These are phyloP conservation scores for Coniochaeta sp. DNA, from an alignment of 2,329 filamentous ascomycete genomes.

Conservation along the genomic window DNA sequence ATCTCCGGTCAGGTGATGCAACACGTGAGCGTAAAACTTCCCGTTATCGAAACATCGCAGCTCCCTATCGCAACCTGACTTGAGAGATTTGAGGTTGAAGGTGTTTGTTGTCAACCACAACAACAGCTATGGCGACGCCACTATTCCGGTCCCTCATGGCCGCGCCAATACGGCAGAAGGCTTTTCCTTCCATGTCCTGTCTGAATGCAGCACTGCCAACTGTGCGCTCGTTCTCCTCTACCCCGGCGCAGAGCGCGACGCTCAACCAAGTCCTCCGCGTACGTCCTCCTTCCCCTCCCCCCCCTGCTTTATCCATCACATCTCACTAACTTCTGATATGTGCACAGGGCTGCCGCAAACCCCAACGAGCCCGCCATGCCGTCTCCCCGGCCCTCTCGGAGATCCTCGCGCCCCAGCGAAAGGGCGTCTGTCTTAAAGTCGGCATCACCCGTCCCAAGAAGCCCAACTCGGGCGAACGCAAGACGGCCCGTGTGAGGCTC, in stretches of 20 bases:
- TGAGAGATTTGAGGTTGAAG: no score
- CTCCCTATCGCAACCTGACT: background rate
- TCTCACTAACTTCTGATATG: background rate
- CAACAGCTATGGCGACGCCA: slow-evolving; percentile 23
- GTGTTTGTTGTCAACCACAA: no score
- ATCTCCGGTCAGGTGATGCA: background rate
- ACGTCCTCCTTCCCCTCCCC: slow-evolving; percentile 12
- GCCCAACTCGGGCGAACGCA: slow-evolving; percentile 94
- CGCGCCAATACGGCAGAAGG: slow-evolving; percentile 20
- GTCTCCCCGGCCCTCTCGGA: slow-evolving; percentile 76
- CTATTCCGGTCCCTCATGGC: slow-evolving; percentile 26
- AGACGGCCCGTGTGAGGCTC: slow-evolving; percentile 86
- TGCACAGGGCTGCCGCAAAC: slow-evolving; percentile 64
- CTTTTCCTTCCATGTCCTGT: slow-evolving; percentile 10
- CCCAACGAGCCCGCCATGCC: slow-evolving; percentile 75
- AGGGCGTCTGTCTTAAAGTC: slow-evolving; percentile 93
- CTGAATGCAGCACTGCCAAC: slow-evolving; percentile 16
- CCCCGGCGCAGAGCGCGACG: slow-evolving; percentile 52
- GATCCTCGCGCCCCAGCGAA: slow-evolving; percentile 69
- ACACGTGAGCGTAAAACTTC: slow-evolving; percentile 1
- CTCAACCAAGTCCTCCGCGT: slow-evolving; percentile 65
- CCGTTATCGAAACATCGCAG: background rate
- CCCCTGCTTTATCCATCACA: slow-evolving; percentile 8
- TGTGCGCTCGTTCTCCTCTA: slow-evolving; percentile 26
- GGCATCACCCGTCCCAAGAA: slow-evolving; percentile 96